These are phyloP conservation scores for Piromyces finnis DNA, from an alignment of 192 early-diverging fungal genomes.

Conservation along the genomic window DNA sequence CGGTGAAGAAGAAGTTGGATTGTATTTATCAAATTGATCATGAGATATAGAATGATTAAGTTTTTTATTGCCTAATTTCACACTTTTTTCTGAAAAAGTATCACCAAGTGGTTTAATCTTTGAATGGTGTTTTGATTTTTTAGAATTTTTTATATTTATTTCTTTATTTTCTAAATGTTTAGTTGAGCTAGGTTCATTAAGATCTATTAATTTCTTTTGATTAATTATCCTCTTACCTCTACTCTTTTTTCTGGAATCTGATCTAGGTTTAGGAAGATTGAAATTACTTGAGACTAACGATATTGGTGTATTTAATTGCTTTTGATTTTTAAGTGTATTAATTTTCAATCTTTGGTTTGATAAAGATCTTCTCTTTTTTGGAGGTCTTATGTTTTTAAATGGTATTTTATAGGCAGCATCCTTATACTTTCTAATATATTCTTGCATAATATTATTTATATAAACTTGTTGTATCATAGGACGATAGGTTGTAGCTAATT, in stretches of 20 bases:
- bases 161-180: neutral
- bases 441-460: neutral
- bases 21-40: neutral
- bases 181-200: neutral
- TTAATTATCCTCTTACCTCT: too few species aligned
- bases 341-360: too few species aligned
- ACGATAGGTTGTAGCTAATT: neutral
- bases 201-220: neutral
- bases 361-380: neutral
- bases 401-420: neutral
- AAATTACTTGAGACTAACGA: too few species aligned
- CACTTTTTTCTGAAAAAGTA: too few species aligned
- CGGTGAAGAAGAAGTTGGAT: too few species aligned
- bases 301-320: too few species aligned
- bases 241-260: too few species aligned
- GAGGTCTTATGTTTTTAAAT: neutral
- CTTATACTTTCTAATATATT: neutral
- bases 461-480: neutral
- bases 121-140: neutral
- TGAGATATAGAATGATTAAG: neutral
- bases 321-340: too few species aligned
- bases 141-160: too few species aligned
- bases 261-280: too few species aligned
- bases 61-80: neutral
- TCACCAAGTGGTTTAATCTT: neutral